Percentiles rank a stretch among this genome's conserved stretches.
phyloP scores from a whole-genome alignment of 1,284 basidiomycete species.

The Vanrija pseudolonga region DNA sequence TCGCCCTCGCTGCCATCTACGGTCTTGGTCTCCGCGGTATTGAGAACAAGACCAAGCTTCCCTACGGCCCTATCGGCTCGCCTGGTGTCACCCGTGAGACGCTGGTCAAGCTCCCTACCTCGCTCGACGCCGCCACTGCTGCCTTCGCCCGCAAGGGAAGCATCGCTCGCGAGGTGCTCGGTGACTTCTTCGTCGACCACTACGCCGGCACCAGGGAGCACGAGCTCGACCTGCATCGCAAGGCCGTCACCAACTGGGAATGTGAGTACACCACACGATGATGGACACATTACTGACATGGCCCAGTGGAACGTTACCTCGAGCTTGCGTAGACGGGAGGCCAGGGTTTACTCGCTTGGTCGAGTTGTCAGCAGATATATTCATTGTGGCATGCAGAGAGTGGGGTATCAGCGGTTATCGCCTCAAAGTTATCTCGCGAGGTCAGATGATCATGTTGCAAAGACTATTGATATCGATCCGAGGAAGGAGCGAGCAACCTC shows the following conservation, averaged over 20 bases:
- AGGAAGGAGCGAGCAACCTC: neutral
- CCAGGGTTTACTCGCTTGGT: neutral
- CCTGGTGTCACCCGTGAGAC: slow-evolving; percentile 44
- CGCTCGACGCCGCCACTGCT: slow-evolving; percentile 71
- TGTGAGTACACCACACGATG: slow-evolving; percentile 53
- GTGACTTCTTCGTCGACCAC: slow-evolving; percentile 86
- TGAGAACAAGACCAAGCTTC: slow-evolving; percentile 65
- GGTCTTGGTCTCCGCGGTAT: slow-evolving; percentile 82
- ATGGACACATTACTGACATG: neutral
- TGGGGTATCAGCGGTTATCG: neutral
- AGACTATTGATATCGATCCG: neutral
- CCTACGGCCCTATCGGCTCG: slow-evolving; percentile 63
- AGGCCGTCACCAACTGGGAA: slow-evolving; percentile 92
- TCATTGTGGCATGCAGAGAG: neutral
- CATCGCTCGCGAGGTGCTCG: slow-evolving; percentile 80
- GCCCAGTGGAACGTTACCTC: slow-evolving; percentile 73
- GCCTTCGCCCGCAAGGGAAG: slow-evolving; percentile 73
- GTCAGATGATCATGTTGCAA: neutral
- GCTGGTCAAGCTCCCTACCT: slow-evolving; percentile 69
- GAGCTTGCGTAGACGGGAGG: slow-evolving; percentile 60
- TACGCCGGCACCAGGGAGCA: slow-evolving; percentile 87
- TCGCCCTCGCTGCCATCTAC: slow-evolving; percentile 80
- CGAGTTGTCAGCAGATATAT: neutral
- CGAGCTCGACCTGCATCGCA: slow-evolving; percentile 79
- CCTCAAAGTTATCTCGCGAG: neutral